Conservation (phyloP, 2,329 filamentous ascomycete genomes). For the Cytospora paraplurivora region DNA sequence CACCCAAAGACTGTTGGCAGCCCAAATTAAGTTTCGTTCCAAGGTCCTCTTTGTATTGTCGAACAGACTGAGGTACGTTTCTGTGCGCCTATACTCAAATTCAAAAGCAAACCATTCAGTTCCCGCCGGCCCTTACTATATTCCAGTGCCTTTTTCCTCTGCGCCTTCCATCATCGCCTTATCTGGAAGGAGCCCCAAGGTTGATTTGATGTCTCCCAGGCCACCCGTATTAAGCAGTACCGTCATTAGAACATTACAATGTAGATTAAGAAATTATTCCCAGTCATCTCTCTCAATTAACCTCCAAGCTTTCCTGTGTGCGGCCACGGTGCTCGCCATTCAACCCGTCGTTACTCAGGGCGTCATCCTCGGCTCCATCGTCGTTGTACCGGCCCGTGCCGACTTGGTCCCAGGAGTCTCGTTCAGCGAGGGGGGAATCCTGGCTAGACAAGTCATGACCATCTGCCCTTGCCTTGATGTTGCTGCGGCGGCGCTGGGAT, state of each 20-base stretch:
- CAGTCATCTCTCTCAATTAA: conserved; percentile 35
- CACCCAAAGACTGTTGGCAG: neutral
- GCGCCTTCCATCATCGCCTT: conserved; percentile 11
- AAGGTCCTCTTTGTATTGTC: neutral
- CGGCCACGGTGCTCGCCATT: conserved; percentile 61
- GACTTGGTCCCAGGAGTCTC: conserved; percentile 83
- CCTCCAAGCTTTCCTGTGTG: conserved; percentile 53
- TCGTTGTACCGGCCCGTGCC: conserved; percentile 64
- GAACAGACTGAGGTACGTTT: neutral
- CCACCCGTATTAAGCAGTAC: conserved; percentile 18
- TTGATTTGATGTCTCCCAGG: neutral
- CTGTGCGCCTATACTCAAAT: conserved; percentile 7
- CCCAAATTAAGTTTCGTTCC: neutral
- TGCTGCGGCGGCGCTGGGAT: conserved; percentile 79
- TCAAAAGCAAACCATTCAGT: conserved; percentile 7
- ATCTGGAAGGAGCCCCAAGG: neutral
- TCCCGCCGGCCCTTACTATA: conserved; percentile 4
- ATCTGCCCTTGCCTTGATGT: conserved; percentile 68
- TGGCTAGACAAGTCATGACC: conserved; percentile 82
- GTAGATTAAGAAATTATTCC: conserved; percentile 12
- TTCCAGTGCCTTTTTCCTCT: conserved; percentile 4
- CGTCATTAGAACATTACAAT: conserved; percentile 27
- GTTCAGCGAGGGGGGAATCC: conserved; percentile 75
- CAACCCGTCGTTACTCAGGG: conserved; percentile 49
- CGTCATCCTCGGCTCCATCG: conserved; percentile 54